phyloP scores from a whole-genome alignment of 2,329 filamentous ascomycete species.

The Penicillium sp. region DNA sequence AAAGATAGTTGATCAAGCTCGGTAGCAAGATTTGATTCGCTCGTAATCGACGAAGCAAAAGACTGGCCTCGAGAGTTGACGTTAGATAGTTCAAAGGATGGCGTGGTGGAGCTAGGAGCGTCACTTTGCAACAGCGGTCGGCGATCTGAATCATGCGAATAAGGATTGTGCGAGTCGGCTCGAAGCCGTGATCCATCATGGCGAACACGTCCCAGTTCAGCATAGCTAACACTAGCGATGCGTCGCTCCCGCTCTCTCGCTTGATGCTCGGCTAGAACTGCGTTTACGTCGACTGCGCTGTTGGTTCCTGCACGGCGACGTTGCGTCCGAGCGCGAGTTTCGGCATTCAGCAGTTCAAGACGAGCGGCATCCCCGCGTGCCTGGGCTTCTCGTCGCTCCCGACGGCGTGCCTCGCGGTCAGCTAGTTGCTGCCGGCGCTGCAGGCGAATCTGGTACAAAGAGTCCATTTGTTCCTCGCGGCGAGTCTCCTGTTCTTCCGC shows the following conservation, averaged over 20 bases:
- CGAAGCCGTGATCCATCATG: constrained; percentile 51
- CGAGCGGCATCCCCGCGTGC: constrained; percentile 66
- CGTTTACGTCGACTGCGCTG: constrained; percentile 32
- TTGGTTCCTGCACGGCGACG: constrained; percentile 34
- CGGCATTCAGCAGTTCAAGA: constrained; percentile 62
- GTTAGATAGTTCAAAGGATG: constrained; percentile 26
- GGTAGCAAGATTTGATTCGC: constrained; percentile 28
- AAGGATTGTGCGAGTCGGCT: constrained; percentile 41
- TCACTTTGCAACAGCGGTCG: constrained; percentile 45
- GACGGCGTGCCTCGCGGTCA: constrained; percentile 74
- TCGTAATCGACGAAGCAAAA: constrained; percentile 37
- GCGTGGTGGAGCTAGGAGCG: constrained; percentile 30
- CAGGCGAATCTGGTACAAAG: constrained; percentile 82
- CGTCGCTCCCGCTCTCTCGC: constrained; percentile 45
- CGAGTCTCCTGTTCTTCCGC: constrained; percentile 73
- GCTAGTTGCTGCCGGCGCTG: constrained; percentile 71
- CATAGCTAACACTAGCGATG: constrained; percentile 50
- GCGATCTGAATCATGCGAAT: constrained; percentile 49
- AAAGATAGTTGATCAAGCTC: constrained; percentile 30
- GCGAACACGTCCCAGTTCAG: constrained; percentile 47
- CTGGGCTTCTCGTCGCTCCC: constrained; percentile 68
- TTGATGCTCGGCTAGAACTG: constrained; percentile 45
- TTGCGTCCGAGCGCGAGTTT: constrained; percentile 46
- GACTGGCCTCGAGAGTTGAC: constrained; percentile 35
- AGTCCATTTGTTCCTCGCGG: constrained; percentile 88